Evolutionary conservation across 345 rosid species (phyloP).

Genomic region (Pugionium dolabratum): DNA sequence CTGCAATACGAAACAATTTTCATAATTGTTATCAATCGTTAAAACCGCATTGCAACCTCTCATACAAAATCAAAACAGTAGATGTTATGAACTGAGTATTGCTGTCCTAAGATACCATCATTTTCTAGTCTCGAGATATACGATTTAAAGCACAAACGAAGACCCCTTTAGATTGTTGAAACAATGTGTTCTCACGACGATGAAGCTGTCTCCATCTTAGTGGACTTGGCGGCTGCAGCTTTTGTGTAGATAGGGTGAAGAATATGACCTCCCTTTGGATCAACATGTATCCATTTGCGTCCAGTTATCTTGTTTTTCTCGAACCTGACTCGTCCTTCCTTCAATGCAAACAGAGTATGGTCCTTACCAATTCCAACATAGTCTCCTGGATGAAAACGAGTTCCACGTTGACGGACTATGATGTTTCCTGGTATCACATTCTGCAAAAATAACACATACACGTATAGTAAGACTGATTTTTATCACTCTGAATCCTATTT

Average conservation of each 20-base stretch:
- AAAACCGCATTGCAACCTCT: no score
- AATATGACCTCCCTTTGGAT: constrained; percentile 67
- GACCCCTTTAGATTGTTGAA: constrained; percentile 6
- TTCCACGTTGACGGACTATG: constrained; percentile 75
- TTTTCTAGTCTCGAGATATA: constrained; percentile 2
- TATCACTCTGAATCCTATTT: neutral
- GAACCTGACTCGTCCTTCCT: constrained; percentile 73
- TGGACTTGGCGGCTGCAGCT: constrained; percentile 34
- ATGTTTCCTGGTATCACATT: constrained; percentile 87
- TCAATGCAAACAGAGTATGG: constrained; percentile 69
- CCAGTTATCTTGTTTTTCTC: constrained; percentile 69
- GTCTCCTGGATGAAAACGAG: constrained; percentile 86
- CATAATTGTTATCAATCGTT: no score
- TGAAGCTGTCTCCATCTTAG: constrained; percentile 37
- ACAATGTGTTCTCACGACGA: constrained; percentile 17
- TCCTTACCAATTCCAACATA: constrained; percentile 79
- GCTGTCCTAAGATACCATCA: constrained; percentile 7
- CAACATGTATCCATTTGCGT: constrained; percentile 75
- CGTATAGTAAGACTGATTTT: neutral
- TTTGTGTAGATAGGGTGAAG: constrained; percentile 65
- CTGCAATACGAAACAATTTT: no score
- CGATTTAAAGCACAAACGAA: constrained; percentile 11
- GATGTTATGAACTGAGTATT: constrained; percentile 4
- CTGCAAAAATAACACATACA: constrained; percentile 43
- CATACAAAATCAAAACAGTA: neutral